Evolutionary conservation across 2,329 filamentous ascomycete species (phyloP).

Genomic region (Dothistroma pini): DNA sequence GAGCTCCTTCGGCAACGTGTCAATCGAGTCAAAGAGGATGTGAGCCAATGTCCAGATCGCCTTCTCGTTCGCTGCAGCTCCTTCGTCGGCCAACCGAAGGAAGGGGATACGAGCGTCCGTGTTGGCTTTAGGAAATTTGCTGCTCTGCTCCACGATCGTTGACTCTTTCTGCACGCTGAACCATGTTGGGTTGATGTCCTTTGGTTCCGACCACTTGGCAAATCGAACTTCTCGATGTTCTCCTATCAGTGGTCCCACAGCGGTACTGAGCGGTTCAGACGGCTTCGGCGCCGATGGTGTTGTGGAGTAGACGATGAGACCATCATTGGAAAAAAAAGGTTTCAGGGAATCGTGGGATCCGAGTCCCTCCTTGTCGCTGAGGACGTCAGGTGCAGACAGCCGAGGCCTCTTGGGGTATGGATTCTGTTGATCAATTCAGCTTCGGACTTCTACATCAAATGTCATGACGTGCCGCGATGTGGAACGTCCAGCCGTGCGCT

Average conservation of each 20-base stretch:
- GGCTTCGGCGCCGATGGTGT: conserved; percentile 40
- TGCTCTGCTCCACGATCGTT: conserved; percentile 40
- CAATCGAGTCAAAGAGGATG: conserved; percentile 75
- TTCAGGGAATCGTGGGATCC: conserved; percentile 71
- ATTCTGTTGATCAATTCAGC: conserved; percentile 34
- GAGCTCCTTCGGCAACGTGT: conserved; percentile 24
- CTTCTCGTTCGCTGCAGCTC: conserved; percentile 57
- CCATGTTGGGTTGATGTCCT: conserved; percentile 36
- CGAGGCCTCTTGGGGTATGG: conserved; percentile 32
- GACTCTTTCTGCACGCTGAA: conserved; percentile 31
- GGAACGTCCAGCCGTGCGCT: conserved; percentile 26
- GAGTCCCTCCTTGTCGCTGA: conserved; percentile 58
- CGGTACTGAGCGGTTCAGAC: conserved; percentile 52
- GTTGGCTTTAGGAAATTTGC: conserved; percentile 55
- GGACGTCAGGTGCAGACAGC: conserved; percentile 53
- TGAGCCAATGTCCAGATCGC: conserved; percentile 81
- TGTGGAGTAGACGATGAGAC: conserved; percentile 65
- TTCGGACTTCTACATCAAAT: conserved; percentile 29
- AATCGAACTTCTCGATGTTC: conserved; percentile 63
- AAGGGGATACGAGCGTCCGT: conserved; percentile 49
- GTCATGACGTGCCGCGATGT: conserved; percentile 8
- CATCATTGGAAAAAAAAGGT: conserved; percentile 73
- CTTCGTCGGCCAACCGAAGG: conserved; percentile 39
- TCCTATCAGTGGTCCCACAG: conserved; percentile 58
- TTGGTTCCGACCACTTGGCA: conserved; percentile 55